These are phyloP conservation scores for Vanrija pseudolonga DNA, from an alignment of 1,284 basidiomycete genomes.

Conservation along the genomic window DNA sequence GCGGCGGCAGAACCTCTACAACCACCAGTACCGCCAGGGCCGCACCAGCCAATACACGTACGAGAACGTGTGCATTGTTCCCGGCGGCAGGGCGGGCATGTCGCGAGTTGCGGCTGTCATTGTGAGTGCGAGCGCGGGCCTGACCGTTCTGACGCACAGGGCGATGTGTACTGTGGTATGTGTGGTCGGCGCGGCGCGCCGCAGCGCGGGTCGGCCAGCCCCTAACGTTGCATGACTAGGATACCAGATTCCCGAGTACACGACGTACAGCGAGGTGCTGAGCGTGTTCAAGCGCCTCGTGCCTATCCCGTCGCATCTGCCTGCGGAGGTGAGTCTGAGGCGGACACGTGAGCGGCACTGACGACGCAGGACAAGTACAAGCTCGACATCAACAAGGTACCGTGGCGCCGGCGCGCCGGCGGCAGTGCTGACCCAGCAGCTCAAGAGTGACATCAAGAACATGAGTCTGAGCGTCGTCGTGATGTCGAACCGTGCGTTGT, in stretches of 20 bases:
- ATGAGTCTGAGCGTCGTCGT: slow-evolving; percentile 83
- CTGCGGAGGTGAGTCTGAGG: slow-evolving; percentile 9
- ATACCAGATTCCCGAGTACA: slow-evolving; percentile 42
- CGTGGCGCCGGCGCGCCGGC: background rate
- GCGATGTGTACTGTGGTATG: slow-evolving; percentile 38
- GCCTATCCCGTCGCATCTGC: slow-evolving; percentile 70
- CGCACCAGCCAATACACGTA: slow-evolving; percentile 78
- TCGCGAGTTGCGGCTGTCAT: slow-evolving; percentile 87
- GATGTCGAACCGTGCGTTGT: slow-evolving; percentile 63
- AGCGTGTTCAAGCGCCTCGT: slow-evolving; percentile 83
- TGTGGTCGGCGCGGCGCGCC: background rate
- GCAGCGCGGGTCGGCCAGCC: slow-evolving; percentile 10
- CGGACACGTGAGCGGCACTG: no score
- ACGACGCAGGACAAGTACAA: slow-evolving; percentile 57
- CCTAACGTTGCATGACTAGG: slow-evolving; percentile 9
- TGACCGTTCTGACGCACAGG: slow-evolving; percentile 14
- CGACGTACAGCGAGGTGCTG: slow-evolving; percentile 61
- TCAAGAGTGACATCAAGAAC: slow-evolving; percentile 65
- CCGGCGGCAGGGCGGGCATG: slow-evolving; percentile 82
- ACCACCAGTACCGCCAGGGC: slow-evolving; percentile 75
- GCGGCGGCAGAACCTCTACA: slow-evolving; percentile 63
- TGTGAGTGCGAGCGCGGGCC: slow-evolving; percentile 1
- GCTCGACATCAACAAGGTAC: slow-evolving; percentile 60
- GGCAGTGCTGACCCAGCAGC: slow-evolving; percentile 20
- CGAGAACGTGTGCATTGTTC: slow-evolving; percentile 65